phyloP scores from a whole-genome alignment of 768 basidiomycete genomes.

The Psilocybe sp. region DNA sequence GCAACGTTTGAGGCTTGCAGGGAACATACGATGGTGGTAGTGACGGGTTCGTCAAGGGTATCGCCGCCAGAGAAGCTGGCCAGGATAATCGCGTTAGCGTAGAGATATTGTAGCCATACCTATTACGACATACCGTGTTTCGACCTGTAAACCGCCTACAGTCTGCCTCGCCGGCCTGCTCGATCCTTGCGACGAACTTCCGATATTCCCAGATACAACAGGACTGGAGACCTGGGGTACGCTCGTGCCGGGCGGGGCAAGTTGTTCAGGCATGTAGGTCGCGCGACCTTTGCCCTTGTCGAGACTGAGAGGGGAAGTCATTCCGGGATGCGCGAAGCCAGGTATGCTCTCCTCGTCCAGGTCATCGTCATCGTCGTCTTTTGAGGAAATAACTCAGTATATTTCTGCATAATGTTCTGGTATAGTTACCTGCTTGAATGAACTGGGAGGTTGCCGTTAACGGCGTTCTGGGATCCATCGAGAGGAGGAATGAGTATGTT shows the following conservation, averaged over 20 bases:
- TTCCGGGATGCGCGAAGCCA: conserved; percentile 66
- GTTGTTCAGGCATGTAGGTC: conserved; percentile 46
- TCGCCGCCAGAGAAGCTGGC: conserved; percentile 76
- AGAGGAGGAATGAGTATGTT: conserved; percentile 1
- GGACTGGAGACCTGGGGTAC: conserved; percentile 25
- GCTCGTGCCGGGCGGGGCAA: conserved; percentile 39
- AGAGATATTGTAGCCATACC: neutral
- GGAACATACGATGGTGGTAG: conserved; percentile 75
- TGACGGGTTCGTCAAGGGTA: conserved; percentile 91
- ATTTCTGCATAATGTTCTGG: neutral
- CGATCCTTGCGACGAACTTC: conserved; percentile 41
- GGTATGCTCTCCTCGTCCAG: conserved; percentile 81
- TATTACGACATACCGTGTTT: conserved; percentile 65
- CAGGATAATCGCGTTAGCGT: neutral
- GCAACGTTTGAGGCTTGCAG: neutral
- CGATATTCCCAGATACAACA: conserved; percentile 70
- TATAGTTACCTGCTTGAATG: conserved; percentile 65
- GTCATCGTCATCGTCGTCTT: conserved; percentile 74
- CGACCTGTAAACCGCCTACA: conserved; percentile 84
- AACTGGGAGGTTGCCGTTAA: conserved; percentile 68
- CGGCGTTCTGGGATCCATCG: conserved; percentile 48
- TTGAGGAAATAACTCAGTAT: neutral
- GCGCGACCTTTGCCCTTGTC: conserved; percentile 77
- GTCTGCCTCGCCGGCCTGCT: conserved; percentile 49
- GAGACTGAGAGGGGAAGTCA: conserved; percentile 38